A percentile compares a stretch with the other conserved stretches of the same genome.
phyloP scores from a whole-genome alignment of 108 stramenopile species.

The Fistulifera solaris region DNA sequence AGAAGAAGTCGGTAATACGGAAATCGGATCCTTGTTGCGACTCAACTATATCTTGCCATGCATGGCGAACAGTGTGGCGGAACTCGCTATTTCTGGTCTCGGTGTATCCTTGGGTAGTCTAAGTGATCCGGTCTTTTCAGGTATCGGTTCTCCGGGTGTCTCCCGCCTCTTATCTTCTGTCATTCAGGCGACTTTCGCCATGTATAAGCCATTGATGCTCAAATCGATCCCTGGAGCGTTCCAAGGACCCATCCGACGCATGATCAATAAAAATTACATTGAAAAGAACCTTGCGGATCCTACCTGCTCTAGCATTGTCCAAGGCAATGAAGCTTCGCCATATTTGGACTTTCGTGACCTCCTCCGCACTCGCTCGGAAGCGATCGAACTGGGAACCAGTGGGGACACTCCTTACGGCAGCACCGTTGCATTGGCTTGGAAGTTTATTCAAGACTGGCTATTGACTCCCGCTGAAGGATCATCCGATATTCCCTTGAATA shows the following conservation, averaged over 20 bases:
- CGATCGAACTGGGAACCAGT: slow-evolving; percentile 26
- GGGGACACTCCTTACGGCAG: slow-evolving; percentile 45
- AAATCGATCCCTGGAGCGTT: slow-evolving; percentile 11
- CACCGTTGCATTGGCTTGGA: slow-evolving; percentile 26
- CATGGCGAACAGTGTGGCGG: not conserved
- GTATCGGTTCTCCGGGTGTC: not conserved
- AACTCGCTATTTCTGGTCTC: not conserved
- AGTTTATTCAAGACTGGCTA: slow-evolving; percentile 24
- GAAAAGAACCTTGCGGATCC: slow-evolving; percentile 13
- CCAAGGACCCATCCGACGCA: not conserved
- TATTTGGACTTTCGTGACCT: slow-evolving; percentile 58
- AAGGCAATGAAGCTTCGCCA: not conserved
- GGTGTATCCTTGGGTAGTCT: not conserved
- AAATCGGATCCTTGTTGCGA: not conserved
- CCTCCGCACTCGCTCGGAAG: slow-evolving; percentile 20
- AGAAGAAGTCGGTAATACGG: not conserved
- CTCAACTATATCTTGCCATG: not conserved
- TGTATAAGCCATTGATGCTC: slow-evolving; percentile 9
- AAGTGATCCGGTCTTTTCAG: not conserved
- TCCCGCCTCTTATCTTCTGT: not conserved
- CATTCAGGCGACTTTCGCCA: slow-evolving; percentile 21
- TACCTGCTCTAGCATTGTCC: not conserved
- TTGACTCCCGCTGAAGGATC: slow-evolving; percentile 30
- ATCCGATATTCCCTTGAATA: slow-evolving; percentile 47
- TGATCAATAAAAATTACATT: slow-evolving; percentile 6